phyloP scores from a whole-genome alignment of 2,329 filamentous ascomycete species.

The Myriangium duriaei region DNA sequence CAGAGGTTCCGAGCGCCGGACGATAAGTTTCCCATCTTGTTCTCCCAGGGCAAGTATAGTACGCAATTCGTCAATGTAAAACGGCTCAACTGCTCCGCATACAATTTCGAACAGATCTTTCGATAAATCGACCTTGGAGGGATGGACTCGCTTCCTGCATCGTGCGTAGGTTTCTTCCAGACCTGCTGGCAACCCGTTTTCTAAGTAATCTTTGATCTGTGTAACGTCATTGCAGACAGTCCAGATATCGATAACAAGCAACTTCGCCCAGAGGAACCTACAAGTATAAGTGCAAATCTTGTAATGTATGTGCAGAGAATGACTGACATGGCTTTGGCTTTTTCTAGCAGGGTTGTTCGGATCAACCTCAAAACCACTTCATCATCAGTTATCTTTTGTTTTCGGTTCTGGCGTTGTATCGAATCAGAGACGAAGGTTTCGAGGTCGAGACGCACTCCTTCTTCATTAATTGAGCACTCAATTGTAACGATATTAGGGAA shows the following conservation, averaged over 20 bases:
- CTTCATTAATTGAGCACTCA: not conserved
- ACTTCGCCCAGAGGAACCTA: constrained; percentile 10
- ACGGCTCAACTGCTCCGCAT: constrained; percentile 1
- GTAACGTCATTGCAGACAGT: constrained; percentile 2
- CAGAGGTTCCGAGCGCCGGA: not conserved
- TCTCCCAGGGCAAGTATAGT: not conserved
- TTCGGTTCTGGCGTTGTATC: not conserved
- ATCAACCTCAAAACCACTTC: not conserved
- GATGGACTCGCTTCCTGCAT: not conserved
- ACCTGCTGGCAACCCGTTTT: not conserved
- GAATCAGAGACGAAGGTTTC: not conserved
- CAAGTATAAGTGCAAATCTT: too few relatives aligned
- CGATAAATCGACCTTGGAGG: not conserved
- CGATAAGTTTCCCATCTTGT: not conserved
- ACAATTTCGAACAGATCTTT: not conserved
- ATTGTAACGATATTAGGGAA: not conserved
- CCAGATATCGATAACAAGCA: constrained; percentile 9
- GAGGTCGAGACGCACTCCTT: not conserved
- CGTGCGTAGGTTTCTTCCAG: constrained; percentile 5
- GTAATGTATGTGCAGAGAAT: too few relatives aligned
- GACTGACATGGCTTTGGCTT: not conserved
- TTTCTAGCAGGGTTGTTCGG: not conserved
- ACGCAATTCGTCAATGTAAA: constrained; percentile 5
- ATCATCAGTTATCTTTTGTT: not conserved
- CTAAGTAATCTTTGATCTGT: not conserved